These are phyloP conservation scores for Trichoderma asperelloides DNA, from an alignment of 495 filamentous ascomycete genomes.

Conservation along the genomic window DNA sequence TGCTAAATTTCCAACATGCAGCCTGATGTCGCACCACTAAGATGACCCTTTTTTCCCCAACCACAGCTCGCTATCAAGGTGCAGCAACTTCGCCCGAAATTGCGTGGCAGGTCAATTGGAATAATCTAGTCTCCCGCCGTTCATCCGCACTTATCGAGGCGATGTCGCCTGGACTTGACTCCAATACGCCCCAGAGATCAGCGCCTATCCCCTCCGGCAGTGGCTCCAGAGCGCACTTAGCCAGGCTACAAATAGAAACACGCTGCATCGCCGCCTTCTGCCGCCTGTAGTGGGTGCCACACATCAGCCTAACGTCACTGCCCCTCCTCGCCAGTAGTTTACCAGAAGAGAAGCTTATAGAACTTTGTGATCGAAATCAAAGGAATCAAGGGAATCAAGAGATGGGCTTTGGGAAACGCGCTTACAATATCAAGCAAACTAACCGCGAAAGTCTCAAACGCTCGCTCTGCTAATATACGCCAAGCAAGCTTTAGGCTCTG, in stretches of 20 bases:
- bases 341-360: neutral
- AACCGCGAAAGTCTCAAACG: too few species aligned
- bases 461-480: too few species aligned
- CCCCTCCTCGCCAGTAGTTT: neutral
- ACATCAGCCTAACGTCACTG: neutral
- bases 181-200: neutral
- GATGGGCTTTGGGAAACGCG: too few species aligned
- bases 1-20: neutral
- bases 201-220: neutral
- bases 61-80: too few species aligned
- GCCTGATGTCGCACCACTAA: neutral
- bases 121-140: neutral
- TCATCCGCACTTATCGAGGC: neutral
- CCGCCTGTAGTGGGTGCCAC: neutral
- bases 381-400: too few species aligned
- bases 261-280: too few species aligned
- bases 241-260: neutral
- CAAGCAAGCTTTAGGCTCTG: too few species aligned
- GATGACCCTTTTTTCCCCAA: neutral
- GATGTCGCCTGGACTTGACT: neutral
- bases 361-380: neutral
- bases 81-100: neutral
- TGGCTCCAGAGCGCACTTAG: neutral
- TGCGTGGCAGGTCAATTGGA: neutral
- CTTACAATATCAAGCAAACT: too few species aligned